Evolutionary conservation across 768 basidiomycete genomes (phyloP), one percentile per base, ranked within the genome.

Genomic region (Paxillus rubicundulus): DNA sequence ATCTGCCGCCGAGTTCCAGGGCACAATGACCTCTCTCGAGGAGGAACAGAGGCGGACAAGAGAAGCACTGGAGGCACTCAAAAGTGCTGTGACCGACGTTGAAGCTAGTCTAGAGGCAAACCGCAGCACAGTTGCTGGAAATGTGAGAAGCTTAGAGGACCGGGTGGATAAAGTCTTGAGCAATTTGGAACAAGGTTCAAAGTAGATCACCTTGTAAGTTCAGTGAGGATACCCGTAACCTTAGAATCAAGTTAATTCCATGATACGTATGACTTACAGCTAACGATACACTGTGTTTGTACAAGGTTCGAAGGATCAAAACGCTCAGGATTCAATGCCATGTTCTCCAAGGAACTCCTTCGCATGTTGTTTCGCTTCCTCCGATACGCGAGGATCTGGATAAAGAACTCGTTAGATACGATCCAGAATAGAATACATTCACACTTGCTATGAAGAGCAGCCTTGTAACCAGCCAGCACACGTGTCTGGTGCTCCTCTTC

Each of bases 31-130:
- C 14, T 68, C 76, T 44, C 72, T 95, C 30, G 87, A 90, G 66
- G 82, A 82, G 50, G 87, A 90, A 55, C 89, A 94, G 61, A 77
- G 76, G 47, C 79, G 81, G 55, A 72, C 82, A 32, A 78, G 77
- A 21, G 84, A 82, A 21, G 79, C 79, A 24, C 74, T 94, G 30
- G 75, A 77, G 24, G 88, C 92, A 45, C 73, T 97, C 4, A 73
- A 80, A 49, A 74, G 72, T 21, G 89, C 95, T 0, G 77, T 96
- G 5, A 70, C 75, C 16, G 78, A 80, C 17, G 81, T 98, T 6
- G 89, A 96, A 69, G 72, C 71, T 46, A 95, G 91, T 60, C 62
- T 98, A 42, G 77, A 81, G 47, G 85, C 83, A 52, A 96, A 96
- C 63, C 77, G 82, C 49, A 70, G 63, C 4, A 81, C 86, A 13